Base-by-base conservation (phyloP, 2,329 filamentous ascomycete genomes). In the Penicillium sp. region DNA sequence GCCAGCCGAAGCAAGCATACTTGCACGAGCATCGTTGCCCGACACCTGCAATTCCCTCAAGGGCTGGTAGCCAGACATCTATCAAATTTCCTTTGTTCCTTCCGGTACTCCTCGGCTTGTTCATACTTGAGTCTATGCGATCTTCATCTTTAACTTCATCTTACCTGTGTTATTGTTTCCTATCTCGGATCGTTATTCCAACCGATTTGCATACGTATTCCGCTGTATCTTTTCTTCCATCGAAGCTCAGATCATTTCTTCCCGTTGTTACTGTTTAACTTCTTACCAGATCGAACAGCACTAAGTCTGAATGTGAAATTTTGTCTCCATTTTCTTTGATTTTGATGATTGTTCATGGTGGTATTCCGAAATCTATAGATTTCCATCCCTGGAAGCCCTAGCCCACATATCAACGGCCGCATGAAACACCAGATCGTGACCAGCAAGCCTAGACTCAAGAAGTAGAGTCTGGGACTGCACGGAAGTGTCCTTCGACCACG, bases 71-170 rank as follows among this genome's bases (percentile, higher is more conserved):
- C 35, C n/a, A 20, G 34, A 34, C 49, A 39, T 51, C 35, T 20
- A 39, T 22, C 39, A 20, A 25, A 51, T 28, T 51, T 20, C 35
- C 11, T 22, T 38, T 39, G 20, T 35, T 35, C 15, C 28, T 17
- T 35, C 35, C 45, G 20, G 20, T 20, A 20, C 56, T 57, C 15
- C 48, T 59, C 54, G 17, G 50, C 38, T 57, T 59, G 42, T 55
- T 54, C 48, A 47, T 60, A 45, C 43, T 55, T 60, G 55, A 48
- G 43, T 57, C 53, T 54, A 59, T 67, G 53, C 42, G 41, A 45
- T 53, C 39, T 50, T 42, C 37, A 51, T 38, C 15, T 34, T 17
- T 25, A 49, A 53, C 45, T 56, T 56, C 54, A 37, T 48, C 28
- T 49, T 49, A 34, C 43, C 45, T 55, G 52, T 55, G 47, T 55